Evolutionary conservation across 768 basidiomycete genomes (phyloP), one percentile per base, ranked within the genome.

Genomic region (Xerocomus potaroensis): DNA sequence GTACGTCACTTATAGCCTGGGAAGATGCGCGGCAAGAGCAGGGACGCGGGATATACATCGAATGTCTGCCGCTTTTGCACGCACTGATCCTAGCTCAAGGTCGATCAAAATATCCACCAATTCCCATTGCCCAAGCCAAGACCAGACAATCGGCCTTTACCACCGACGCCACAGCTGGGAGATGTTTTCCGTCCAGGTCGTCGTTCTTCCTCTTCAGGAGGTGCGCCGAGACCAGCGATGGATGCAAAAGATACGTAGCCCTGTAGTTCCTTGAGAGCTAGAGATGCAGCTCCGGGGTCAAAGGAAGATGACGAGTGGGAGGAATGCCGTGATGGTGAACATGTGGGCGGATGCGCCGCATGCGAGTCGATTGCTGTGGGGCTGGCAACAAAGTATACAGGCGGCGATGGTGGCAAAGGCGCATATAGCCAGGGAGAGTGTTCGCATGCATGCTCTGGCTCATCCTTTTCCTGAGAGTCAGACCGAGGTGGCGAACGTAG

Each of bases 191-290:
- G 52, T 47, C 50, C 42, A 58, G 57, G 4, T 55, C 57, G 55
- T 43, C 62, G 65, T 15, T 72, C 74, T 39, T 72, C 69, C 30
- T 66, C 65, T 21, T 72, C 76, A 1, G 79, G 74, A 14, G 84
- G 84, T 18, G 69, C 71, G 1, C 84, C 84, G 8, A 86, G 70
- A 19, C 84, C 84, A 65, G 82, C 82, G 9, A 86, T 74, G 40
- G 72, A 76, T 32, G 80, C 73, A 46, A 86, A 86, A n/a, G 76
- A 78, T 29, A 86, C 80, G 52, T 85, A 85, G 2, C 84, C 84
- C 14, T 78, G 71, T 24, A 80, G 74, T 27, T 72, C 64, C 21
- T 70, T 72, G 51, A 82, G 77, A 45, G 76, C 74, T 26, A 73
- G 76, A n/a, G 74, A 74, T 6, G 84, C 84, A 18, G 72, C 74